Evolutionary conservation across 2,329 filamentous ascomycete species (phyloP).

Genomic region (Ceratocystis lukuohia): DNA sequence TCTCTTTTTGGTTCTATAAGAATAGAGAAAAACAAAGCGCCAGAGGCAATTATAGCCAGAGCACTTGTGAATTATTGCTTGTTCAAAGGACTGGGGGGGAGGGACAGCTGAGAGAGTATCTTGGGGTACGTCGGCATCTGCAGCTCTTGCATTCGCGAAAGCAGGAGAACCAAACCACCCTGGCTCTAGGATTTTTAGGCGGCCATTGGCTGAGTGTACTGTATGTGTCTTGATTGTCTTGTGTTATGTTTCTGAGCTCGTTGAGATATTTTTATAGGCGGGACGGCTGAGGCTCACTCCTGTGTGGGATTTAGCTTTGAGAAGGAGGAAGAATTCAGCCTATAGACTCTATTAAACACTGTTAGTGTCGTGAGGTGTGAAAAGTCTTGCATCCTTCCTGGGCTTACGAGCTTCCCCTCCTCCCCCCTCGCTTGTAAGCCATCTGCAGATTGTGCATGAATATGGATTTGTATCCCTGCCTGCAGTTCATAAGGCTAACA

Average conservation of each 20-base stretch:
- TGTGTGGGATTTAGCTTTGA: no score
- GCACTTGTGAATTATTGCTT: no score
- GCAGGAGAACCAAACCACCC: slow-evolving; percentile 6
- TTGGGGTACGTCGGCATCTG: not conserved
- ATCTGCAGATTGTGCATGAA: slow-evolving; percentile 5
- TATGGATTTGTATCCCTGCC: not conserved
- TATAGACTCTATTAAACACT: no score
- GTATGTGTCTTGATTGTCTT: not conserved
- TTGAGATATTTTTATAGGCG: no score
- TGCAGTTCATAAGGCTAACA: slow-evolving; percentile 5
- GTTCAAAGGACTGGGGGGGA: not conserved
- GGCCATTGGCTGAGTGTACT: not conserved
- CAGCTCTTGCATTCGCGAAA: slow-evolving; percentile 15
- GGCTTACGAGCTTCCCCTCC: not conserved
- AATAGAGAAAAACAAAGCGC: not conserved
- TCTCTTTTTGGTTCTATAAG: no score
- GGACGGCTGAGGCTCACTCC: no score
- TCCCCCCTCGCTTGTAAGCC: not conserved
- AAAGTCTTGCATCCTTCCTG: no score
- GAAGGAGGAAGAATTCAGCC: no score
- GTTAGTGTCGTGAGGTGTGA: no score
- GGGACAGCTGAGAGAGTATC: not conserved
- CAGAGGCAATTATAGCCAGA: not conserved
- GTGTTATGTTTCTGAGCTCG: not conserved
- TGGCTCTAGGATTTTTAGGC: not conserved